phyloP scores from a whole-genome alignment of 345 rosid species.

The Leavenworthia alabamica region DNA sequence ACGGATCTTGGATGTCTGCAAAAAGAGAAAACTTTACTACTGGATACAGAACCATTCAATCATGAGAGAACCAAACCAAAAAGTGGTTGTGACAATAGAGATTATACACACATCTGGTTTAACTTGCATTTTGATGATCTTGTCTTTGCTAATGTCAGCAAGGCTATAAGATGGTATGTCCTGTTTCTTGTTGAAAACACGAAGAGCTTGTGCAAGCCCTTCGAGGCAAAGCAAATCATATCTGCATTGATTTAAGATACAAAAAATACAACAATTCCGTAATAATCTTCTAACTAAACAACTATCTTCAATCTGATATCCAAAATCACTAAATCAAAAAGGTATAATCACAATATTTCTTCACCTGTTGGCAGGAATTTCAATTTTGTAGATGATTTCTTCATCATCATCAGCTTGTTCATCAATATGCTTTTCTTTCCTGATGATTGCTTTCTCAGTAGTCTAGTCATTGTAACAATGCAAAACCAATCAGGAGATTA shows the following conservation, averaged over 20 bases:
- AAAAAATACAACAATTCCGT: background rate
- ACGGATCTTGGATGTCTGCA: conserved; percentile 64
- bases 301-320: no score
- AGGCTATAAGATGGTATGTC: conserved; percentile 47
- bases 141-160: conserved; percentile 37
- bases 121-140: conserved; percentile 65
- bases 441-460: conserved; percentile 74
- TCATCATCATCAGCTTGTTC: conserved; percentile 53
- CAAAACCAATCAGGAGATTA: background rate
- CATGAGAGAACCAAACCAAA: background rate
- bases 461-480: conserved; percentile 39
- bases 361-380: conserved; percentile 83
- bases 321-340: no score
- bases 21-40: no score
- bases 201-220: conserved; percentile 95
- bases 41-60: background rate
- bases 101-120: conserved; percentile 64
- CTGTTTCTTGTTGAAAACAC: conserved; percentile 61
- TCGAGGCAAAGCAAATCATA: conserved; percentile 93
- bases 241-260: conserved; percentile 33
- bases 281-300: background rate
- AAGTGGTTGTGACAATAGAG: no score
- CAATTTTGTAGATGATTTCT: conserved; percentile 82
- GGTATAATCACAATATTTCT: background rate
- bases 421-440: conserved; percentile 67